phyloP scores from a whole-genome alignment of 441 rosid genomes.

The Adansonia grandidieri region DNA sequence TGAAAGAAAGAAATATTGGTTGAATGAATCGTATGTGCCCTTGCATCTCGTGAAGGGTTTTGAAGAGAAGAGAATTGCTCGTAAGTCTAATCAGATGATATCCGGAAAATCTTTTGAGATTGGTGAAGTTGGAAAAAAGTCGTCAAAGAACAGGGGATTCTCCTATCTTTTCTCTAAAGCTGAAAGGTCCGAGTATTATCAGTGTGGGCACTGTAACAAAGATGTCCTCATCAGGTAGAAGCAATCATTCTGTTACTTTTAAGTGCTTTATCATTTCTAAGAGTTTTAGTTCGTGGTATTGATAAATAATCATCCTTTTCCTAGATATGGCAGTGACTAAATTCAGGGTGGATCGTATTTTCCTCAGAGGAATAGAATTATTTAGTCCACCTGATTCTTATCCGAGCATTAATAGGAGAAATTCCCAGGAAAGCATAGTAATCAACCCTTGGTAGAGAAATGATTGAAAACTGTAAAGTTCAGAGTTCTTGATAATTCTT shows the following conservation, averaged over 20 bases:
- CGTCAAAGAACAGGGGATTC: constrained; percentile 61
- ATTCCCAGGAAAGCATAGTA: background rate
- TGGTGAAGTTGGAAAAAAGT: constrained; percentile 41
- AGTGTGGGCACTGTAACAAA: constrained; percentile 82
- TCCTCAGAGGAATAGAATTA: background rate
- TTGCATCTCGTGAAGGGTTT: constrained; percentile 86
- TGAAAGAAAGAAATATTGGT: constrained; percentile 89
- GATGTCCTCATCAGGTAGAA: constrained; percentile 71
- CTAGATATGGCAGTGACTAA: background rate
- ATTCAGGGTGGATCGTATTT: background rate
- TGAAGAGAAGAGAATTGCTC: constrained; percentile 87
- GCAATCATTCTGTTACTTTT: constrained; percentile 9
- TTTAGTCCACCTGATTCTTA: background rate
- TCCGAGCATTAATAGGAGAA: background rate
- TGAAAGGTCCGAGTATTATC: constrained; percentile 65
- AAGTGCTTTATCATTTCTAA: constrained; percentile 10
- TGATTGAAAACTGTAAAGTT: background rate
- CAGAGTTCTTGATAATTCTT: background rate
- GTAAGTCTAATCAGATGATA: constrained; percentile 52
- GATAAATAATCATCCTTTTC: background rate
- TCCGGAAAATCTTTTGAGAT: constrained; percentile 50
- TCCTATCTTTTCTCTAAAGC: constrained; percentile 80
- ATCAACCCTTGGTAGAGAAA: background rate
- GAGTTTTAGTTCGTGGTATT: background rate
- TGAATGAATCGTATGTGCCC: constrained; percentile 75